These are phyloP conservation scores for Pythium periplocum DNA, from an alignment of 352 stramenopile genomes.

Conservation along the genomic window DNA sequence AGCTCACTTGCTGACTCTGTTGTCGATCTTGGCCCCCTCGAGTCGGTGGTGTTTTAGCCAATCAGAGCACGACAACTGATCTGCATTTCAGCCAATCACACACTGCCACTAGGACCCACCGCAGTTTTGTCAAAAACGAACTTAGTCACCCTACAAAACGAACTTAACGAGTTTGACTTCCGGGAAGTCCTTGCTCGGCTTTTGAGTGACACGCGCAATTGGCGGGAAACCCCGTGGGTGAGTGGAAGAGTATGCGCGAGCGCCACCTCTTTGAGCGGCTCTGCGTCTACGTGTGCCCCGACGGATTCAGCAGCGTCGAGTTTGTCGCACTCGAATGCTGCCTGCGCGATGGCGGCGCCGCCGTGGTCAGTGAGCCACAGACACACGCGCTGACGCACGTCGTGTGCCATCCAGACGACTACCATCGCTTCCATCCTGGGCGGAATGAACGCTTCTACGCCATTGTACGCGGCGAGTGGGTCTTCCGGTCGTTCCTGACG, in stretches of 20 bases:
- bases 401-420: conserved; percentile 57
- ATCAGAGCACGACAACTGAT: too few species aligned
- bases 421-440: conserved; percentile 35
- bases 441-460: conserved; percentile 67
- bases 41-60: too few species aligned
- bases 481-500: conserved; percentile 67
- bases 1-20: neutral
- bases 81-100: conserved; percentile 1
- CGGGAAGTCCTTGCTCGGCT: too few species aligned
- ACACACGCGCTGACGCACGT: conserved; percentile 49
- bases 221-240: too few species aligned
- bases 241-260: conserved; percentile 27
- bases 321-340: conserved; percentile 49
- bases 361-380: conserved; percentile 27
- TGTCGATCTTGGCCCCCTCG: neutral
- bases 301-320: conserved; percentile 31
- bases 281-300: conserved; percentile 48
- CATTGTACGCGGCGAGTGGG: conserved; percentile 75
- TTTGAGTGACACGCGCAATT: too few species aligned
- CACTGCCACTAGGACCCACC: neutral
- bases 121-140: neutral
- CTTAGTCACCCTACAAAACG: conserved; percentile 1
- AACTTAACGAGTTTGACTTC: neutral
- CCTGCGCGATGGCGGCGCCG: conserved; percentile 56
- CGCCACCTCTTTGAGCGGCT: conserved; percentile 40